Percentiles rank a stretch among this genome's conserved stretches.
Conservation (phyloP, 108 stramenopile species). For the Skeletonema costatum region DNA sequence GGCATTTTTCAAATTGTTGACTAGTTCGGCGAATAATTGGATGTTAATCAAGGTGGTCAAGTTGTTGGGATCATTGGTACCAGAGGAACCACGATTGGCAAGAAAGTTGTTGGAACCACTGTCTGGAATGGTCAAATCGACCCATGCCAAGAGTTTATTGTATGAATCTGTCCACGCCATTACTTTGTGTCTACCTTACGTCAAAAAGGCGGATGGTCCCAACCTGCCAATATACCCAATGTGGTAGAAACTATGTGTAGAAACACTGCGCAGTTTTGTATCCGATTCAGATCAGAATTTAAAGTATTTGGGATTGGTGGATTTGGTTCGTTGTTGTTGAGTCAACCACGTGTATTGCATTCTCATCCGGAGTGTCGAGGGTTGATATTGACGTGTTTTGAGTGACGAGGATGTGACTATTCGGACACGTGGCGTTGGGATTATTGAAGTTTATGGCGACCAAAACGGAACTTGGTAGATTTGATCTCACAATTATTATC, state of each 20-base stretch:
- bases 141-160: constrained; percentile 94
- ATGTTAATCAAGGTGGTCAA: constrained; percentile 99
- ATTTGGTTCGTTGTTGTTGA: constrained; percentile 88
- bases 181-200: constrained; percentile 94
- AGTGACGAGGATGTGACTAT: constrained; percentile 98
- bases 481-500: constrained; percentile 90
- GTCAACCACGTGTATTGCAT: constrained; percentile 88
- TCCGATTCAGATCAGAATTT: constrained; percentile 97
- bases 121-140: constrained; percentile 92
- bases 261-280: constrained; percentile 91
- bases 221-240: constrained; percentile 86
- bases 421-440: constrained; percentile 93
- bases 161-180: constrained; percentile 97
- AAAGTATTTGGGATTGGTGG: constrained; percentile 98
- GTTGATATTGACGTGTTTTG: constrained; percentile 92
- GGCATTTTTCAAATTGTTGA: constrained; percentile 95
- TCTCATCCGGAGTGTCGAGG: constrained; percentile 83
- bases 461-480: constrained; percentile 89
- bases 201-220: constrained; percentile 88
- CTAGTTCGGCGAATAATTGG: constrained; percentile 97
- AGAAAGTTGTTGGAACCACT: constrained; percentile 97
- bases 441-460: constrained; percentile 96
- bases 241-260: constrained; percentile 90
- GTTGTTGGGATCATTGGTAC: constrained; percentile 92
- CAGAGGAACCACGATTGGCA: constrained; percentile 97